Conservation (phyloP, 192 early-diverging fungal genomes). For the Coemansia guatemalensis region DNA sequence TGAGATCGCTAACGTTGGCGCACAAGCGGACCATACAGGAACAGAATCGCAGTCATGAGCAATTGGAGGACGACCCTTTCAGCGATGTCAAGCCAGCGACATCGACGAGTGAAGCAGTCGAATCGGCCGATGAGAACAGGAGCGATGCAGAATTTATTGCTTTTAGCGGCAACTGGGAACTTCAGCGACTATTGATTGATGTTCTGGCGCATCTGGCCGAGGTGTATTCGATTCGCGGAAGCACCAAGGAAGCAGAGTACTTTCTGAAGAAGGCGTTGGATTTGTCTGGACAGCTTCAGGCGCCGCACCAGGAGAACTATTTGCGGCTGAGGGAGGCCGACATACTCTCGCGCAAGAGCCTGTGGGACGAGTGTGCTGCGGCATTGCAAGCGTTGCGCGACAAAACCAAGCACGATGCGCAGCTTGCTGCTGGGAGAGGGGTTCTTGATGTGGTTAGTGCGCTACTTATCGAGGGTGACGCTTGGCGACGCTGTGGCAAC, state of each 20-base stretch:
- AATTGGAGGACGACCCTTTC: constrained; percentile 39
- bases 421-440: not conserved
- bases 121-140: constrained; percentile 5
- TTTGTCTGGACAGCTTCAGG: constrained; percentile 17
- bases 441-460: constrained; percentile 6
- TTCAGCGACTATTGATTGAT: constrained; percentile 43
- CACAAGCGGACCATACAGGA: constrained; percentile 4
- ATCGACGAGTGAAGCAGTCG: not conserved
- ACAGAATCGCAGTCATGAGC: not conserved
- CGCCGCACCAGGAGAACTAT: constrained; percentile 20
- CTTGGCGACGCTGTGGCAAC: constrained; percentile 26
- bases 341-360: constrained; percentile 33
- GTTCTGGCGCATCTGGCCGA: constrained; percentile 32
- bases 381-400: constrained; percentile 13
- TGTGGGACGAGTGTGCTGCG: constrained; percentile 26
- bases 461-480: constrained; percentile 38
- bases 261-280: constrained; percentile 34
- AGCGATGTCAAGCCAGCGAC: not conserved
- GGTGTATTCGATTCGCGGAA: constrained; percentile 41
- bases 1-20: constrained; percentile 23
- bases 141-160: constrained; percentile 25
- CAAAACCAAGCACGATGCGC: not conserved
- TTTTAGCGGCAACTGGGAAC: constrained; percentile 40
- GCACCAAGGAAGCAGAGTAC: constrained; percentile 46
- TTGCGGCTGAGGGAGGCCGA: constrained; percentile 26